These are phyloP conservation scores for Myriosclerotinia scirpicola DNA, from an alignment of 2,329 filamentous ascomycete genomes.

Conservation along the genomic window DNA sequence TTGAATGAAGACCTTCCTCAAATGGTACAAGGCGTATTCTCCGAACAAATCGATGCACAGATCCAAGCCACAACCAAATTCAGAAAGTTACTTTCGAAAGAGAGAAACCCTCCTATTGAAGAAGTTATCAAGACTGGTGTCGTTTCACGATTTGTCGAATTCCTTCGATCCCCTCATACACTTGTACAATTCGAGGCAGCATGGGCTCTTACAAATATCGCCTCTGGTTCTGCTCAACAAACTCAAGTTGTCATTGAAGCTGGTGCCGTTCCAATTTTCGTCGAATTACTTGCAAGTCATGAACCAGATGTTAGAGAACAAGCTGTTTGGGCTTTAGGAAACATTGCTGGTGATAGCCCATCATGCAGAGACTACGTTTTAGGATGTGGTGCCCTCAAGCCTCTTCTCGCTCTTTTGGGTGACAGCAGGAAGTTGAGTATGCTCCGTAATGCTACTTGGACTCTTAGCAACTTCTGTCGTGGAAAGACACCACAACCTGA, in stretches of 20 bases:
- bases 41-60: constrained; percentile 96
- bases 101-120: constrained; percentile 98
- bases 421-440: constrained; percentile 99
- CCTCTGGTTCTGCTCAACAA: constrained; percentile 93
- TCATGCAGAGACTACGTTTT: constrained; percentile 97
- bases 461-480: constrained; percentile 98
- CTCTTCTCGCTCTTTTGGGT: constrained; percentile 82
- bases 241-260: constrained; percentile 99
- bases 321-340: constrained; percentile 96
- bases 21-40: constrained; percentile 98
- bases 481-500: constrained; percentile 99
- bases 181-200: constrained; percentile 98
- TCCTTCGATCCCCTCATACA: constrained; percentile 95
- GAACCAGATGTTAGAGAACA: constrained; percentile 98
- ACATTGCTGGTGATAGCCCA: constrained; percentile 98
- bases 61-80: constrained; percentile 98
- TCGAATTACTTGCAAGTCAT: constrained; percentile 90
- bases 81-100: constrained; percentile 95
- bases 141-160: constrained; percentile 95
- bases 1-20: constrained; percentile 96
- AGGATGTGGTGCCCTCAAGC: constrained; percentile 84
- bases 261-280: constrained; percentile 96
- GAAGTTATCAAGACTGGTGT: constrained; percentile 99
- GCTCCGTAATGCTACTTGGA: constrained; percentile 98
- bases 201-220: constrained; percentile 99